These are phyloP conservation scores for Clathrospora elynae DNA, from an alignment of 2,329 filamentous ascomycete genomes.

Conservation along the genomic window DNA sequence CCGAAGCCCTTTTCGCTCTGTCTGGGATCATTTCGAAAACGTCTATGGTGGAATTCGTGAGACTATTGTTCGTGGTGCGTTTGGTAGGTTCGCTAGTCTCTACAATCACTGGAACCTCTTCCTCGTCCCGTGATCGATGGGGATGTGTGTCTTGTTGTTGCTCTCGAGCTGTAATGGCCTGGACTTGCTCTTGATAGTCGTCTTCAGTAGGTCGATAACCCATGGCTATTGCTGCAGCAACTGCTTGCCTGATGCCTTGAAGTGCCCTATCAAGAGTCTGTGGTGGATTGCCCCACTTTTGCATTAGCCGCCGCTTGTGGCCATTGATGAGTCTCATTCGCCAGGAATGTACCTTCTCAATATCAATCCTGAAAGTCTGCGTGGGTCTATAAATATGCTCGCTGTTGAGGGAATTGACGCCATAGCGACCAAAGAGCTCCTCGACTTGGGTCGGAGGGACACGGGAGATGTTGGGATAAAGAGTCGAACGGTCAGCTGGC, in stretches of 20 bases:
- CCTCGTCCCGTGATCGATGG: not conserved
- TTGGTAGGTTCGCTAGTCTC: not conserved
- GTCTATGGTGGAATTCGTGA: not conserved
- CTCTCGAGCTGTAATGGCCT: not conserved
- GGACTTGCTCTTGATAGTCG: conserved; percentile 5
- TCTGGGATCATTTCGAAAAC: not conserved
- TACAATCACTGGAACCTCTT: not conserved
- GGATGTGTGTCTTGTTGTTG: not conserved
- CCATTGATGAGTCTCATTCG: conserved; percentile 18
- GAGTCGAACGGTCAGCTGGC: too few relatives aligned
- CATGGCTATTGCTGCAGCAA: conserved; percentile 12
- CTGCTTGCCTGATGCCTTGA: conserved; percentile 15
- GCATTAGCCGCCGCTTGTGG: conserved; percentile 23
- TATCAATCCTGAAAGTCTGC: not conserved
- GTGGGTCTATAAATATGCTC: not conserved
- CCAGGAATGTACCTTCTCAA: conserved; percentile 15
- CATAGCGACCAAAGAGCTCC: conserved; percentile 6
- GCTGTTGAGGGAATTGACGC: conserved; percentile 6
- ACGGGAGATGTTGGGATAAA: not conserved
- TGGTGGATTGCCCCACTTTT: conserved; percentile 6
- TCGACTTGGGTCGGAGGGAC: conserved; percentile 5
- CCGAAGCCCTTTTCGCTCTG: not conserved
- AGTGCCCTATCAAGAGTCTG: conserved; percentile 3
- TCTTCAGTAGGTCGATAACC: conserved; percentile 9
- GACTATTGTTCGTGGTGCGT: not conserved